Conservation (phyloP, 768 basidiomycete species). For the Naganishia vaughanmartiniae region DNA sequence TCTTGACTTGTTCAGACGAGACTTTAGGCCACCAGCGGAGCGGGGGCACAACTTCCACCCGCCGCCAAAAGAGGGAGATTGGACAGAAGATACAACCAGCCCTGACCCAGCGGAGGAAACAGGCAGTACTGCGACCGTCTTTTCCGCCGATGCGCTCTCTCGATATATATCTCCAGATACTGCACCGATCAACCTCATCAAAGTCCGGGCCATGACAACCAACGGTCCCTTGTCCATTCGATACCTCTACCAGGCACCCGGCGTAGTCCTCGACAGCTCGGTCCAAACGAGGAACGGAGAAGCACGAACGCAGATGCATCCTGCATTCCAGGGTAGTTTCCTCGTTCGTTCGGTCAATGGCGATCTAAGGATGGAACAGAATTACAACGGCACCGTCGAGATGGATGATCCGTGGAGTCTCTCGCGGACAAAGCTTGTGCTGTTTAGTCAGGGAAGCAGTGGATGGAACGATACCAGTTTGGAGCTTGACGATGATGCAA, state of each 20-base stretch:
- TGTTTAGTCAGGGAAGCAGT: conserved; percentile 25
- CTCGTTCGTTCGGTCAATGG: conserved; percentile 36
- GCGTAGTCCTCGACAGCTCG: conserved; percentile 35
- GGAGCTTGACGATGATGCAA: conserved; percentile 8
- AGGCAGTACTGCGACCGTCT: conserved; percentile 6
- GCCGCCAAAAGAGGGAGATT: neutral
- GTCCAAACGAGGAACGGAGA: conserved; percentile 40
- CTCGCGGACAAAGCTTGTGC: conserved; percentile 32
- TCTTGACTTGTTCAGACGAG: conserved; percentile 5
- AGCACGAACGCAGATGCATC: conserved; percentile 39
- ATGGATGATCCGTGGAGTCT: conserved; percentile 36
- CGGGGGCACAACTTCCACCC: neutral
- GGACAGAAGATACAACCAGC: neutral
- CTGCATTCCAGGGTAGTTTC: conserved; percentile 47
- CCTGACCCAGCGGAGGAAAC: neutral
- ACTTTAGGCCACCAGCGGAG: neutral
- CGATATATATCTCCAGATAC: conserved; percentile 5
- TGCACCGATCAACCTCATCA: conserved; percentile 34
- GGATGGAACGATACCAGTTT: conserved; percentile 20
- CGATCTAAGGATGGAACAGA: conserved; percentile 25
- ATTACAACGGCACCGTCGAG: conserved; percentile 13
- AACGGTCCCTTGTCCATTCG: conserved; percentile 39
- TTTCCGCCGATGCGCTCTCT: conserved; percentile 5
- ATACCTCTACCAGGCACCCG: conserved; percentile 43
- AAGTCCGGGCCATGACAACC: conserved; percentile 41